Conservation (phyloP, 2,329 filamentous ascomycete species). For the Exophiala aquamarina region DNA sequence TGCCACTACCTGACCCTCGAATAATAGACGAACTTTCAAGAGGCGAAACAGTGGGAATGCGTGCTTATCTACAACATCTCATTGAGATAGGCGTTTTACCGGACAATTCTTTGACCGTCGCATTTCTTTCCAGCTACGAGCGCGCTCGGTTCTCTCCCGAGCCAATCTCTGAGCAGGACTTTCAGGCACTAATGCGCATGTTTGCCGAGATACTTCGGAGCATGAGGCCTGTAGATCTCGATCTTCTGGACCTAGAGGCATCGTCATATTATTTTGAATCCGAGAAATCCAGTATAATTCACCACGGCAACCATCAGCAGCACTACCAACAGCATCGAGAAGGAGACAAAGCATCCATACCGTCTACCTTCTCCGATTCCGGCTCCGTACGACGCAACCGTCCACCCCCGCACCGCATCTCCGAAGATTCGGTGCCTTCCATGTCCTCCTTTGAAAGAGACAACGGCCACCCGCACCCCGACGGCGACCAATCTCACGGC, state of each 20-base stretch:
- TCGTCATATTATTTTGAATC: slow-evolving; percentile 18
- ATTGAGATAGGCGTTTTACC: slow-evolving; percentile 64
- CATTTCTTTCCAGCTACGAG: slow-evolving; percentile 78
- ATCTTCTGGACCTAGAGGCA: slow-evolving; percentile 43
- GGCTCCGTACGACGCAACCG: slow-evolving; percentile 19
- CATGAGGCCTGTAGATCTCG: slow-evolving; percentile 66
- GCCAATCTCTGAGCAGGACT: slow-evolving; percentile 67
- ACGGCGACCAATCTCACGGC: neutral
- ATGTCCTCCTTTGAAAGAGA: slow-evolving; percentile 17
- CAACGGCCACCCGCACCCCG: neutral
- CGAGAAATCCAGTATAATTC: slow-evolving; percentile 12
- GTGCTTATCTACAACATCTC: slow-evolving; percentile 76
- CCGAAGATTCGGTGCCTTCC: slow-evolving; percentile 25
- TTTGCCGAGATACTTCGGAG: slow-evolving; percentile 78
- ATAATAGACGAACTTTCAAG: slow-evolving; percentile 72
- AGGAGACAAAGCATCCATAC: slow-evolving; percentile 10
- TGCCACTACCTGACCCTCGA: slow-evolving; percentile 36
- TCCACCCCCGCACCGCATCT: slow-evolving; percentile 17
- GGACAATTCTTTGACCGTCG: slow-evolving; percentile 47
- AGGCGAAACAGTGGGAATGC: slow-evolving; percentile 68
- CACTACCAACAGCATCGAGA: neutral
- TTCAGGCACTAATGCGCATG: slow-evolving; percentile 75
- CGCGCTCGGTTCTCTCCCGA: slow-evolving; percentile 75
- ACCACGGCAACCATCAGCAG: neutral
- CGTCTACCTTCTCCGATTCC: slow-evolving; percentile 18